Evolutionary conservation across 2,329 filamentous ascomycete species (phyloP), one percentile per base, ranked within the genome.

Genomic region (Neoascochyta sp.): DNA sequence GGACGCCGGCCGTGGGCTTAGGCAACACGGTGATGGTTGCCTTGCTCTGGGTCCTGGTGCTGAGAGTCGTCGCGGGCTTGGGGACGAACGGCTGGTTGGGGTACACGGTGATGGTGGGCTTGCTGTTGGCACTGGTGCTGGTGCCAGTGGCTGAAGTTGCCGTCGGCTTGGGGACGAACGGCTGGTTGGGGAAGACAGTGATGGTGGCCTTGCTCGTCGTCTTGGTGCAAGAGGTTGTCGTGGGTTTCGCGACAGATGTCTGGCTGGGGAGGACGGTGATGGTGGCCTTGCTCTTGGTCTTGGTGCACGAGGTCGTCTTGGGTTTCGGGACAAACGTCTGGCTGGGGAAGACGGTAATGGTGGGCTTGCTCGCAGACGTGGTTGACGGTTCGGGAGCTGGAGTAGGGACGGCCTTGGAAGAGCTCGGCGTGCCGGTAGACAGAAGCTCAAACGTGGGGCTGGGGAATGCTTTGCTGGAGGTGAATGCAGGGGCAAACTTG

Each of bases 401-500:
- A 7, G 43, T 47, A 12, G 39, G 30, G 7, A 23, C 11, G 12
- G 28, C 16, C 10, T 41, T 28, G 4, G 35, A 31, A 2, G 43
- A 33, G 32, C 32, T 39, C 12, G 44, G 32, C 12, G 33, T 42
- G 35, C 23, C 43, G n/a, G 44, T 35, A 34, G 39, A 44, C 5
- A 36, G 38, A 5, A 45, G 42, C 7, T 25, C 27, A 16, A 37
- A 24, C 16, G 46, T 39, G 8, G 39, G 28, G 22, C 32, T 34
- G 18, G 40, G 34, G 7, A 32, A 30, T 6, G 42, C 32, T 4
- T 37, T 35, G 32, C 32, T 36, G 9, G 25, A 17, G 4, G 37
- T 46, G 32, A 51, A 51, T 8, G 43, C 47, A 27, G 45, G 47
- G 7, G 47, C 45, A 5, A 38, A 7, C 16, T 27, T 36, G 8